Percentiles rank a stretch among this genome's conserved stretches.
Evolutionary conservation across 2,329 filamentous ascomycete genomes (phyloP).

Genomic region (Neonectria coccinea): DNA sequence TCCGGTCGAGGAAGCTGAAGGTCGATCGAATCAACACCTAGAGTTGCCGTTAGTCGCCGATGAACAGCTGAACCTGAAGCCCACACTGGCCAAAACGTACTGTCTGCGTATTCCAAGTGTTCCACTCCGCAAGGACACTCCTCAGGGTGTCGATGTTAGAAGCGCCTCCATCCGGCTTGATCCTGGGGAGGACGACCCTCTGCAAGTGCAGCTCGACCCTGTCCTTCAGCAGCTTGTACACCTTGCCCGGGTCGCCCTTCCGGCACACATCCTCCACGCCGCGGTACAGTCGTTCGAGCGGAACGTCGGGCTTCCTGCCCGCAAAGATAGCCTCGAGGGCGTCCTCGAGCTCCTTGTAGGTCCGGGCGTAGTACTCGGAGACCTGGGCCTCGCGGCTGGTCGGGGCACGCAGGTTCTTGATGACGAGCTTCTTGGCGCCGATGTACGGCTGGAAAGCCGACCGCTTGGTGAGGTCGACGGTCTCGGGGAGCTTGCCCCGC

Average conservation of each 20-base stretch:
- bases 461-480: conserved; percentile 50
- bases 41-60: conserved; percentile 3
- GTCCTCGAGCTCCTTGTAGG: conserved; percentile 78
- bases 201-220: conserved; percentile 77
- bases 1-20: conserved; percentile 94
- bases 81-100: conserved; percentile 58
- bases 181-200: conserved; percentile 65
- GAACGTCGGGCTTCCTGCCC: conserved; percentile 70
- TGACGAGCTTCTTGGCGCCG: conserved; percentile 87
- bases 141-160: conserved; percentile 74
- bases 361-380: conserved; percentile 81
- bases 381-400: conserved; percentile 70
- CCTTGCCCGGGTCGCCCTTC: conserved; percentile 75
- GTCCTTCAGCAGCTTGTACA: conserved; percentile 74
- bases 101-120: conserved; percentile 81
- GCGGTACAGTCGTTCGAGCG: conserved; percentile 90
- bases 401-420: conserved; percentile 85
- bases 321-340: conserved; percentile 81
- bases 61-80: background rate
- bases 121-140: conserved; percentile 71
- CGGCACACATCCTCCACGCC: conserved; percentile 93
- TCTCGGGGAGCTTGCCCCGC: conserved; percentile 56
- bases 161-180: conserved; percentile 62
- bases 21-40: conserved; percentile 84
- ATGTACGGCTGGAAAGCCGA: conserved; percentile 75